Evolutionary conservation across 352 stramenopile genomes (phyloP).

Genomic region (Sclerospora graminicola): DNA sequence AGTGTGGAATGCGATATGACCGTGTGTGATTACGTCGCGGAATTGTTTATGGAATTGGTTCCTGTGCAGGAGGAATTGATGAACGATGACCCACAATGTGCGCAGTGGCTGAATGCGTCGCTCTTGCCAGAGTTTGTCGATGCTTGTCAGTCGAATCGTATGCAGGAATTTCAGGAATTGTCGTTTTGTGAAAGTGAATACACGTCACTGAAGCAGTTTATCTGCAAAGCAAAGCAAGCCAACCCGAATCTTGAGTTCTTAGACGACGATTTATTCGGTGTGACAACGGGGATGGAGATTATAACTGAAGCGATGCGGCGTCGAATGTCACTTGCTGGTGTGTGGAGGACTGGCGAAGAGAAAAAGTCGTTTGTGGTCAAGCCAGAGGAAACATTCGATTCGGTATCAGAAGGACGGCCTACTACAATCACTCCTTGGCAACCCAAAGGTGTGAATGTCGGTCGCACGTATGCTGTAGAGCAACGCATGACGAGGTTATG

Average conservation of each 20-base stretch:
- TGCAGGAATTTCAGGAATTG: constrained; percentile 50
- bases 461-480: constrained; percentile 14
- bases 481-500: constrained; percentile 37
- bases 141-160: constrained; percentile 39
- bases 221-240: constrained; percentile 51
- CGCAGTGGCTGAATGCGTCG: constrained; percentile 59
- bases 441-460: constrained; percentile 32
- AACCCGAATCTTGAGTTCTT: constrained; percentile 56
- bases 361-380: constrained; percentile 61
- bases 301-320: constrained; percentile 66
- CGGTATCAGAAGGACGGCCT: constrained; percentile 15
- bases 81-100: constrained; percentile 52
- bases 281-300: constrained; percentile 61
- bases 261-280: constrained; percentile 61
- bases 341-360: constrained; percentile 45
- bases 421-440: constrained; percentile 50
- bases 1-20: constrained; percentile 50
- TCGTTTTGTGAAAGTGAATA: constrained; percentile 69
- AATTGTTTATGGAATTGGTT: constrained; percentile 55
- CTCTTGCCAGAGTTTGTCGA: constrained; percentile 63
- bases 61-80: constrained; percentile 35
- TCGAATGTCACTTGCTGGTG: constrained; percentile 60
- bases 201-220: constrained; percentile 51
- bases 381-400: constrained; percentile 24
- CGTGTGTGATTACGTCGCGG: constrained; percentile 52